Percentiles rank a stretch among this genome's conserved stretches.
Evolutionary conservation across 768 basidiomycete genomes (phyloP).

Genomic region (Tulasnella sp.): DNA sequence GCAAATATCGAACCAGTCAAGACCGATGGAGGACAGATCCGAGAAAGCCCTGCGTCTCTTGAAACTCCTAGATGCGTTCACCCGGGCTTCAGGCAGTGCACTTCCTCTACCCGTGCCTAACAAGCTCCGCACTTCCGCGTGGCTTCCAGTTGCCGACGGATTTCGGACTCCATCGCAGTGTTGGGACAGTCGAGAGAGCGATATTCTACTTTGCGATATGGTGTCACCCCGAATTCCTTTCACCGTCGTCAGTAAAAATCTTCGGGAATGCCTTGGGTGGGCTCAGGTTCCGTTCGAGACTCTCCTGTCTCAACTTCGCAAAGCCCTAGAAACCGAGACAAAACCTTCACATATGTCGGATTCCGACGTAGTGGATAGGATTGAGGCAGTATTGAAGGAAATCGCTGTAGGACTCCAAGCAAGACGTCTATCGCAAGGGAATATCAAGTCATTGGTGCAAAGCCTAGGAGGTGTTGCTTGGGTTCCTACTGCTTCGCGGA

Average conservation of each 20-base stretch:
- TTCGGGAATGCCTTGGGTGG: conserved; percentile 24
- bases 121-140: not conserved
- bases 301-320: not conserved
- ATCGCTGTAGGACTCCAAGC: not conserved
- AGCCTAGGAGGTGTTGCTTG: not conserved
- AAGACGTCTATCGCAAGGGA: not conserved
- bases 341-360: not conserved
- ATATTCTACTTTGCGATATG: conserved; percentile 3
- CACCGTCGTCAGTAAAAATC: not conserved
- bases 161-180: not conserved
- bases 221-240: not conserved
- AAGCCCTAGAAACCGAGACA: not conserved
- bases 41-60: not conserved
- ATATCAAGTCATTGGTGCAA: not conserved
- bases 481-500: not conserved
- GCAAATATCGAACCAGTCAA: not conserved
- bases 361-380: not conserved
- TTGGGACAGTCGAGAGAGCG: conserved; percentile 7
- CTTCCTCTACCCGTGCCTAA: not conserved
- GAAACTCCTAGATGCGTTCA: not conserved
- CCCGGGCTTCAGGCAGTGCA: too few species aligned
- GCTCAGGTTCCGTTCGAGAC: not conserved
- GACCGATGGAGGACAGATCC: not conserved
- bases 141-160: not conserved
- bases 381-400: not conserved